Evolutionary conservation across 2,329 filamentous ascomycete species (phyloP).

Genomic region (Blumeria graminis): DNA sequence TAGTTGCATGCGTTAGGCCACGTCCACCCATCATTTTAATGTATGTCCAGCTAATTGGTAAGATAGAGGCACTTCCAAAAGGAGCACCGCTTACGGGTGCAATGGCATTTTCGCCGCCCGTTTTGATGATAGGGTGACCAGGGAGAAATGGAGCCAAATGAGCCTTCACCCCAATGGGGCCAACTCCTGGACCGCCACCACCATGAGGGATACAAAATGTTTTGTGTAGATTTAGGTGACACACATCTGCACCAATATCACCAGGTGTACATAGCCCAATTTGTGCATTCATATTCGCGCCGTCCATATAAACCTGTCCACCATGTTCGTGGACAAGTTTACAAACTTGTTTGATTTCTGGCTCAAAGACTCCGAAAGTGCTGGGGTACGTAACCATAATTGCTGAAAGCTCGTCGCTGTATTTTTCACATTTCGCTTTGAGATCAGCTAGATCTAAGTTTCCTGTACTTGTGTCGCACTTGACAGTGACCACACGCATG

Average conservation of each 20-base stretch:
- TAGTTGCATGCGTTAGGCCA: slow-evolving; percentile 71
- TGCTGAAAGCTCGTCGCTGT: slow-evolving; percentile 63
- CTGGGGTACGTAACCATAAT: slow-evolving; percentile 96
- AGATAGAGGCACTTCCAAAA: slow-evolving; percentile 73
- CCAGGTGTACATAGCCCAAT: slow-evolving; percentile 88
- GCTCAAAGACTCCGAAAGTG: slow-evolving; percentile 89
- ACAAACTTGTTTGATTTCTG: slow-evolving; percentile 64
- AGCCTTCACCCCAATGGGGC: slow-evolving; percentile 74
- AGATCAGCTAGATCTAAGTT: slow-evolving; percentile 77
- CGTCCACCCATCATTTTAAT: slow-evolving; percentile 69
- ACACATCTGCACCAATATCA: slow-evolving; percentile 87
- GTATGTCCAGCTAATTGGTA: slow-evolving; percentile 88
- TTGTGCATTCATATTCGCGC: slow-evolving; percentile 95
- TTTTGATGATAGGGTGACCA: slow-evolving; percentile 32
- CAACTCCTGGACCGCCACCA: slow-evolving; percentile 78
- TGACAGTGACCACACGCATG: slow-evolving; percentile 80
- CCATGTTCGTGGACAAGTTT: slow-evolving; percentile 67
- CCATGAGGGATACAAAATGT: slow-evolving; percentile 97
- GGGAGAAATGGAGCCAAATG: slow-evolving; percentile 60
- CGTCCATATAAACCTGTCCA: slow-evolving; percentile 95
- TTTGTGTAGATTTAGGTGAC: slow-evolving; percentile 94
- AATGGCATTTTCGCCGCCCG: slow-evolving; percentile 31
- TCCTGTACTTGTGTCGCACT: slow-evolving; percentile 67
- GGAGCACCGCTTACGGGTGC: slow-evolving; percentile 58
- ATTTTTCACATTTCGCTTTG: slow-evolving; percentile 68